Conservation (phyloP, 805 yeast species). For the Nematodospora valgi region DNA sequence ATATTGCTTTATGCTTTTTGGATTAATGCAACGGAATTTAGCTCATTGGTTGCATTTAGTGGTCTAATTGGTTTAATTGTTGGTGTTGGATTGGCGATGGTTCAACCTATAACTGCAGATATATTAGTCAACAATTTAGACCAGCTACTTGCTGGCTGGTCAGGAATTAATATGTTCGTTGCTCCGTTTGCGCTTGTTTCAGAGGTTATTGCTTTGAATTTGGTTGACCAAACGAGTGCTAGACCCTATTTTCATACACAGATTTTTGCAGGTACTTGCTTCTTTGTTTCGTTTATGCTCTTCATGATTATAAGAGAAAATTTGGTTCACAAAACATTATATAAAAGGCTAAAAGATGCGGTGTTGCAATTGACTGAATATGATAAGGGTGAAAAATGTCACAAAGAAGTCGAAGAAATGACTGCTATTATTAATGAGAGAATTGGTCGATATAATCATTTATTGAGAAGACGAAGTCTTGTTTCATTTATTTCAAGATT, state of each 20-base stretch:
- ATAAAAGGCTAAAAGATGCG: conserved; percentile 9
- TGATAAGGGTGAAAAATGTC: conserved; percentile 9
- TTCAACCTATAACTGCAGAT: conserved; percentile 22
- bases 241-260: conserved; percentile 58
- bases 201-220: conserved; percentile 53
- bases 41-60: conserved; percentile 25
- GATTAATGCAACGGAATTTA: conserved; percentile 33
- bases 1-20: conserved; percentile 32
- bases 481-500: conserved; percentile 12
- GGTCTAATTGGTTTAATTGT: conserved; percentile 25
- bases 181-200: conserved; percentile 36
- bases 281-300: conserved; percentile 38
- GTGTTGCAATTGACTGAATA: conserved; percentile 3
- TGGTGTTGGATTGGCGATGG: conserved; percentile 25
- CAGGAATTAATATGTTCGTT: conserved; percentile 31
- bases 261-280: conserved; percentile 52
- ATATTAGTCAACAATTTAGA: conserved; percentile 14
- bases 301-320: conserved; percentile 49
- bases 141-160: conserved; percentile 40
- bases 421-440: conserved; percentile 13
- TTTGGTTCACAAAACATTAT: conserved; percentile 42
- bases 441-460: conserved; percentile 14
- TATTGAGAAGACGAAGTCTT: conserved; percentile 9
- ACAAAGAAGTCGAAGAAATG: conserved; percentile 16
- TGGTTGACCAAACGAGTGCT: conserved; percentile 19